Evolutionary conservation across 2,329 filamentous ascomycete species (phyloP).

Genomic region (Passalora sequoiae): DNA sequence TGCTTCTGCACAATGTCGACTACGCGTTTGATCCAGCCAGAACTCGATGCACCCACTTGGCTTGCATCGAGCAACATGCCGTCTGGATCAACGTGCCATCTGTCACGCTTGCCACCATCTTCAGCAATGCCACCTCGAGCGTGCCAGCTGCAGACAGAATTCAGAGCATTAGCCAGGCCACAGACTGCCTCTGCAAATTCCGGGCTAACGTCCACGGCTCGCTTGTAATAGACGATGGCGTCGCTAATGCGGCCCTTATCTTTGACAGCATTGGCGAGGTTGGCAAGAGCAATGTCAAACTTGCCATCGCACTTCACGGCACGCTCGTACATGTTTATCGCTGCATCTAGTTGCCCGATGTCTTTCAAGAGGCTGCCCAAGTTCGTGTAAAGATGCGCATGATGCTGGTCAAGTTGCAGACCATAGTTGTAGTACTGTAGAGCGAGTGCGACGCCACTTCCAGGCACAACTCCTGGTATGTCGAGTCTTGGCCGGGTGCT

Average conservation of each 20-base stretch:
- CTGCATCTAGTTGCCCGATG: constrained; percentile 83
- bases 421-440: constrained; percentile 95
- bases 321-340: constrained; percentile 95
- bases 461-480: constrained; percentile 75
- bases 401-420: constrained; percentile 74
- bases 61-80: constrained; percentile 76
- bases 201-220: constrained; percentile 85
- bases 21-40: constrained; percentile 83
- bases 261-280: constrained; percentile 95
- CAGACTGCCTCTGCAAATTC: constrained; percentile 97
- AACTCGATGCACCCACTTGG: constrained; percentile 54
- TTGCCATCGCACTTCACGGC: constrained; percentile 87
- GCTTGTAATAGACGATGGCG: constrained; percentile 84
- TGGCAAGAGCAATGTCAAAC: constrained; percentile 95
- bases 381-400: constrained; percentile 96
- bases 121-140: constrained; percentile 80
- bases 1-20: constrained; percentile 87
- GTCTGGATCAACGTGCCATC: constrained; percentile 85
- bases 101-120: constrained; percentile 68
- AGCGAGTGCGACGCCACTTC: constrained; percentile 81
- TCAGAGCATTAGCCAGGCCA: constrained; percentile 87
- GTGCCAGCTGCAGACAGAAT: constrained; percentile 93
- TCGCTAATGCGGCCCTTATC: constrained; percentile 89
- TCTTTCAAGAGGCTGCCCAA: constrained; percentile 92
- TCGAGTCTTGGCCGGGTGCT: constrained; percentile 33